Evolutionary conservation across 805 yeast species (phyloP), one percentile per base, ranked within the genome.

Genomic region (Starmerella potacharoeniae): DNA sequence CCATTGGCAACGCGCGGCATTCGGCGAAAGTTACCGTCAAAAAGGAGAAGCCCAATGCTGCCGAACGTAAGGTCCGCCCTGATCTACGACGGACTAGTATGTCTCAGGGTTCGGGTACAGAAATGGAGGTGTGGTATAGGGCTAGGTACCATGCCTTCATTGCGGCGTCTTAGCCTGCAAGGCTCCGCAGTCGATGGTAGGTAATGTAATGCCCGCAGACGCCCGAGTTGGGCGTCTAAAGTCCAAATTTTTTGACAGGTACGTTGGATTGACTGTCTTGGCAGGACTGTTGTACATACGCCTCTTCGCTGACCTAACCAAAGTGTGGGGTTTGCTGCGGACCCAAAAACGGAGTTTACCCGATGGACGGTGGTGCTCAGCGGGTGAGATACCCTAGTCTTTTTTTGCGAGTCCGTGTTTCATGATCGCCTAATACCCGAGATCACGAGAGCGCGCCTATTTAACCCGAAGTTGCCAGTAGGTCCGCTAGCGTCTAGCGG

Each of bases 1-100:
- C 95, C 95, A 39, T 52, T 53, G 7, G 29, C 55, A n/a, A 60
- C 13, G 17, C 39, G 47, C 34, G 59, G 55, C 56, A 52, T 58
- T 11, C 49, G 16, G 37, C 7, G 5, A 5, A 7, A 4, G 37
- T n/a, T 13, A 6, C 13, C 1, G 30, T 1, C n/a, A 29, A 14
- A 6, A 4, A 37, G 14, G 8, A 13, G 41, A 37, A 16, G 14
- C 22, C 22, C 22, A 22, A 22, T 22, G 22, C 22, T 22, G 22
- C 22, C 22, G 22, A 22, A 22, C 22, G 22, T 2, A 37, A 5
- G 8, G 41, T 8, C 41, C 41, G 41, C 41, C 41, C 41, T 14
- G 43, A 17, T 6, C 29, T 16, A 29, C 43, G n/a, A 13, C 43
- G 29, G 29, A 30, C 29, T 22, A 2, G 43, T 40, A 40, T 13